Evolutionary conservation across 805 yeast species (phyloP).

Genomic region (Saccharomycopsis sp.): DNA sequence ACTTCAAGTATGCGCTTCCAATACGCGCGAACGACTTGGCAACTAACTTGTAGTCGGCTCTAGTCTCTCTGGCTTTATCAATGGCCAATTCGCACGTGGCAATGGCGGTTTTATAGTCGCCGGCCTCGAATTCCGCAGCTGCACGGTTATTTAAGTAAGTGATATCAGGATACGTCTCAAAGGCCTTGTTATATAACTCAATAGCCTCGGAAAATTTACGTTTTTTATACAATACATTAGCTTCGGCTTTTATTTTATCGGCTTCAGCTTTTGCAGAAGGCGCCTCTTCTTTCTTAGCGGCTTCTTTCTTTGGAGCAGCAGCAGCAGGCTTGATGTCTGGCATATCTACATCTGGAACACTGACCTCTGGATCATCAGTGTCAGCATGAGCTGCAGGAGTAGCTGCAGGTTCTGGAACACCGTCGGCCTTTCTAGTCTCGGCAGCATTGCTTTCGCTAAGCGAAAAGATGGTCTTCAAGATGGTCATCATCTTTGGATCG

Average conservation of each 20-base stretch:
- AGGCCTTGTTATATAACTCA: slow-evolving; percentile 77
- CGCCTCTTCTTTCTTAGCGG: slow-evolving; percentile 25
- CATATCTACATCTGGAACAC: slow-evolving; percentile 14
- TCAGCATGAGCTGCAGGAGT: slow-evolving; percentile 30
- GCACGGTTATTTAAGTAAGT: slow-evolving; percentile 94
- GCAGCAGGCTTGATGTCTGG: slow-evolving; percentile 14
- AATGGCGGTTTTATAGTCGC: slow-evolving; percentile 81
- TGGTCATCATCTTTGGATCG: slow-evolving; percentile 84
- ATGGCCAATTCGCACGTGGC: slow-evolving; percentile 75
- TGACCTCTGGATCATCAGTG: slow-evolving; percentile 22
- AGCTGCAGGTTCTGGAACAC: slow-evolving; percentile 27
- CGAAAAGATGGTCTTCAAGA: slow-evolving; percentile 82
- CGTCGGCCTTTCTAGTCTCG: slow-evolving; percentile 27
- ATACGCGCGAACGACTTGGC: slow-evolving; percentile 92
- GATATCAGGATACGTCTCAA: slow-evolving; percentile 73
- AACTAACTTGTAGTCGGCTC: slow-evolving; percentile 86
- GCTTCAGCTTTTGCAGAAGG: slow-evolving; percentile 44
- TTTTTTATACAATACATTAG: slow-evolving; percentile 79
- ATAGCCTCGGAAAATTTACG: slow-evolving; percentile 92
- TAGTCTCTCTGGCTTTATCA: slow-evolving; percentile 80
- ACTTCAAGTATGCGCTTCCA: slow-evolving; percentile 75
- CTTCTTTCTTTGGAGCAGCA: slow-evolving; percentile 22
- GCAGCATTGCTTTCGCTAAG: slow-evolving; percentile 44
- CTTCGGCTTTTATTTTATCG: slow-evolving; percentile 70
- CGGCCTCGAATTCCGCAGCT: slow-evolving; percentile 96